Conservation (phyloP, 805 yeast species). For the Kazachstania martiniae region DNA sequence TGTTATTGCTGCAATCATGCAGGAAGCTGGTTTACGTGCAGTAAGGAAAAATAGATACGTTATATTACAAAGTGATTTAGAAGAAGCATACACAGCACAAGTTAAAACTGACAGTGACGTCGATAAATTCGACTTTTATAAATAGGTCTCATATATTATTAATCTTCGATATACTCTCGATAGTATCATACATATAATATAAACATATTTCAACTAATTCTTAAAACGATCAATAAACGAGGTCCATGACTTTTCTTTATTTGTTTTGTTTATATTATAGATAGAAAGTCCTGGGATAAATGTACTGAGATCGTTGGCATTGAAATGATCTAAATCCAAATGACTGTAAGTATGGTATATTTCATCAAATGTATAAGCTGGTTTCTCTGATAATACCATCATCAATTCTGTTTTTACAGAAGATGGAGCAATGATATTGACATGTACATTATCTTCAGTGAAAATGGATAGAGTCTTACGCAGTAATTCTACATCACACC, state of each 20-base stretch:
- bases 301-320: slow-evolving; percentile 34
- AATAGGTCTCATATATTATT: slow-evolving; percentile 30
- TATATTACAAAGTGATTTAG: slow-evolving; percentile 89
- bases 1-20: slow-evolving; percentile 97
- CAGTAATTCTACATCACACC: slow-evolving; percentile 28
- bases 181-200: too few relatives aligned
- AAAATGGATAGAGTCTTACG: slow-evolving; percentile 12
- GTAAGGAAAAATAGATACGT: slow-evolving; percentile 97
- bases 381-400: neutral
- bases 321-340: slow-evolving; percentile 67
- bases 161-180: neutral
- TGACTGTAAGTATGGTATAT: slow-evolving; percentile 37
- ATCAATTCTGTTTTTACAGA: slow-evolving; percentile 6
- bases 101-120: slow-evolving; percentile 92
- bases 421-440: slow-evolving; percentile 13
- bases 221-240: too few relatives aligned
- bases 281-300: slow-evolving; percentile 52
- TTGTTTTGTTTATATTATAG: too few relatives aligned
- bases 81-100: slow-evolving; percentile 95
- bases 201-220: too few relatives aligned
- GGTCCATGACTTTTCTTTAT: too few relatives aligned
- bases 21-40: slow-evolving; percentile 98
- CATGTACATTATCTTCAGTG: slow-evolving; percentile 2
- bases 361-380: slow-evolving; percentile 6
- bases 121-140: slow-evolving; percentile 96